Evolutionary conservation across 805 yeast genomes (phyloP).

Genomic region (Debaryomyces hansenii): DNA sequence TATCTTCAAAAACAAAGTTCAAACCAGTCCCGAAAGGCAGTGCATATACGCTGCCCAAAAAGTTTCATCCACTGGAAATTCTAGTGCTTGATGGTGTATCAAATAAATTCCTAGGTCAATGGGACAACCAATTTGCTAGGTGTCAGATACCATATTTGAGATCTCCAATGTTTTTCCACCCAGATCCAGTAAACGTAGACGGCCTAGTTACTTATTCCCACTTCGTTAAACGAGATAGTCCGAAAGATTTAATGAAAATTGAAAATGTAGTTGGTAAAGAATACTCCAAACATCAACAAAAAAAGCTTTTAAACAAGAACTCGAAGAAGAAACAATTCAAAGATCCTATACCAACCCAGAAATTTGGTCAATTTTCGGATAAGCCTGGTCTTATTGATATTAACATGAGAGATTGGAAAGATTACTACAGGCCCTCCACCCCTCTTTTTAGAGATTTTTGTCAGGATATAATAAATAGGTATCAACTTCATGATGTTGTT

Average conservation of each 20-base stretch:
- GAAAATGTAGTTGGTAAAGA: conserved; percentile 46
- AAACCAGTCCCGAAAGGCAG: conserved; percentile 8
- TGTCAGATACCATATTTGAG: conserved; percentile 44
- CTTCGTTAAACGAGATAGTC: conserved; percentile 24
- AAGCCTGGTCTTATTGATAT: conserved; percentile 38
- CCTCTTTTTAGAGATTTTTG: conserved; percentile 40
- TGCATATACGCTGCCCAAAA: conserved; percentile 11
- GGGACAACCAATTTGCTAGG: conserved; percentile 43
- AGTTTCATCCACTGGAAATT: conserved; percentile 26
- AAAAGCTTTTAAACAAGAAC: conserved; percentile 23
- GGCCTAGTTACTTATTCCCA: conserved; percentile 44
- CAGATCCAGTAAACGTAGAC: conserved; percentile 45
- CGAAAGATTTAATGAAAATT: conserved; percentile 38
- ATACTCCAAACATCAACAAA: conserved; percentile 42
- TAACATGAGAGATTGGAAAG: conserved; percentile 44
- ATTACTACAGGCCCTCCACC: conserved; percentile 46
- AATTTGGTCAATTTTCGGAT: conserved; percentile 21
- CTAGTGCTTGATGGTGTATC: conserved; percentile 36
- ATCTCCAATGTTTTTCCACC: conserved; percentile 51
- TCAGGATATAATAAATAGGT: conserved; percentile 30
- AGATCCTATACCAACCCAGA: conserved; percentile 16
- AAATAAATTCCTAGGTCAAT: conserved; percentile 39
- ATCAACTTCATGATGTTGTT: conserved; percentile 27
- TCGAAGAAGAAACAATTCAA: conserved; percentile 7
- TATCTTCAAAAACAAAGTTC: conserved; percentile 11